Percentiles rank a stretch among this genome's conserved stretches.
Evolutionary conservation across 768 basidiomycete genomes (phyloP).

Genomic region (Suillus hirtellus): DNA sequence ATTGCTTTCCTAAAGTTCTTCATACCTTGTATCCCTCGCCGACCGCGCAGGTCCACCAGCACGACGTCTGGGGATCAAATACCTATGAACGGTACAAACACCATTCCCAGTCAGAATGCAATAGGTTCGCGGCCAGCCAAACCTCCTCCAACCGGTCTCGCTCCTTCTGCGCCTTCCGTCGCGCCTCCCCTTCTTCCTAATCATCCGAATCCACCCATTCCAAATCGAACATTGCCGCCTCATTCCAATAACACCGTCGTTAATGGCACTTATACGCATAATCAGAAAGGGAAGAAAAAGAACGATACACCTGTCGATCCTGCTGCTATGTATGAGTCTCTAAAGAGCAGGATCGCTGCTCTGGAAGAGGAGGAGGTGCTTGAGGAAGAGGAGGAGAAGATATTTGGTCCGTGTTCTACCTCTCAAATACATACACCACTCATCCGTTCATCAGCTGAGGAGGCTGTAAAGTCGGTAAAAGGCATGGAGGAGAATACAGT

Average conservation of each 20-base stretch:
- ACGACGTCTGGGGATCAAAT: constrained; percentile 25
- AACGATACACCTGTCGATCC: constrained; percentile 74
- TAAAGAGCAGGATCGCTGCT: constrained; percentile 87
- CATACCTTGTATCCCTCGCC: constrained; percentile 31
- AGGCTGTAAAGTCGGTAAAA: constrained; percentile 83
- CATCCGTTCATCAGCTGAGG: constrained; percentile 60
- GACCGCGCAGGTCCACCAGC: constrained; percentile 23
- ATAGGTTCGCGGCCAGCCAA: constrained; percentile 43
- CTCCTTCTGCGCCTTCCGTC: constrained; percentile 60
- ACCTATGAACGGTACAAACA: constrained; percentile 51
- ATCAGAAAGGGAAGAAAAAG: constrained; percentile 66
- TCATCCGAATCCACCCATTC: constrained; percentile 38
- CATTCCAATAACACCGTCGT: constrained; percentile 24
- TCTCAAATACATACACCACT: constrained; percentile 6
- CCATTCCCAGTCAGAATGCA: constrained; percentile 26
- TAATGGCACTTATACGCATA: constrained; percentile 29
- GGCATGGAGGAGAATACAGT: constrained; percentile 82
- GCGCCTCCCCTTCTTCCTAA: constrained; percentile 58
- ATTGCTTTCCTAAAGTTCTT: constrained; percentile 29
- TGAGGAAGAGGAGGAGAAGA: constrained; percentile 84
- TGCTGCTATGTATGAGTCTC: constrained; percentile 82
- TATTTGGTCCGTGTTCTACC: constrained; percentile 56
- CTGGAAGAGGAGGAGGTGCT: constrained; percentile 85
- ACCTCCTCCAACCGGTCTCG: constrained; percentile 57
- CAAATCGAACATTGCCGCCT: constrained; percentile 33